A percentile compares a stretch with the other conserved stretches of the same genome.
Evolutionary conservation across 2,329 filamentous ascomycete genomes (phyloP).

Genomic region (Aspergillus arachidicola): DNA sequence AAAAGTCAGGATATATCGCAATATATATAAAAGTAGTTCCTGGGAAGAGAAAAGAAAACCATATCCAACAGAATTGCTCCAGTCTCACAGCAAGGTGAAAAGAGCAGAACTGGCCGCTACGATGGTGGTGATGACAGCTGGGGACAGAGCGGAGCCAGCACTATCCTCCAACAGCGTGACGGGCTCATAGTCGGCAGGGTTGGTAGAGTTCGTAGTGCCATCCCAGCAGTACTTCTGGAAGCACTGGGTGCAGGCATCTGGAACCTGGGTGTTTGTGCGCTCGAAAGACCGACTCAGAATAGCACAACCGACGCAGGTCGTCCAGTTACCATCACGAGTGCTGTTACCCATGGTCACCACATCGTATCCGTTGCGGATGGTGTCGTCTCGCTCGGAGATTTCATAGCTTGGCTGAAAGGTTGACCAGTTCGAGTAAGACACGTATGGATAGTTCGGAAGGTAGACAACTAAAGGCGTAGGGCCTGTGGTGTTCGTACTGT

Average conservation of each 20-base stretch:
- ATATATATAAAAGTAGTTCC: background rate
- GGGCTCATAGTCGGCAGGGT: conserved; percentile 47
- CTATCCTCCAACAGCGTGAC: conserved; percentile 11
- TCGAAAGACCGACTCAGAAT: conserved; percentile 73
- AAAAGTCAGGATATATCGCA: background rate
- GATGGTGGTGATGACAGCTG: background rate
- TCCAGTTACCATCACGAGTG: conserved; percentile 72
- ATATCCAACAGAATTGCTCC: background rate
- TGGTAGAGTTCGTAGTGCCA: conserved; percentile 58
- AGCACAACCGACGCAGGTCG: conserved; percentile 80
- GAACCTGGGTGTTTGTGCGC: conserved; percentile 67
- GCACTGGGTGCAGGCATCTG: conserved; percentile 70
- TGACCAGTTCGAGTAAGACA: conserved; percentile 72
- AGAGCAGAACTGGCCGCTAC: conserved; percentile 6
- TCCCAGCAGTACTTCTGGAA: conserved; percentile 88
- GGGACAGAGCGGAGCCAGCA: conserved; percentile 1
- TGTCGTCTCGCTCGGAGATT: conserved; percentile 67
- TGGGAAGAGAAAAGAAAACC: background rate
- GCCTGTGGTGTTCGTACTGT: conserved; percentile 62
- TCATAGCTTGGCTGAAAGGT: conserved; percentile 72
- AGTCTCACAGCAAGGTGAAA: conserved; percentile 2
- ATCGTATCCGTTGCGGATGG: conserved; percentile 85
- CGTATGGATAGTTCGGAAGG: conserved; percentile 83
- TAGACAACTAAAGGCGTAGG: conserved; percentile 74
- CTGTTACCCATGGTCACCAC: conserved; percentile 78